These are phyloP conservation scores for Aspergillus hiratsukae DNA, from an alignment of 2,329 filamentous ascomycete genomes.

Conservation along the genomic window DNA sequence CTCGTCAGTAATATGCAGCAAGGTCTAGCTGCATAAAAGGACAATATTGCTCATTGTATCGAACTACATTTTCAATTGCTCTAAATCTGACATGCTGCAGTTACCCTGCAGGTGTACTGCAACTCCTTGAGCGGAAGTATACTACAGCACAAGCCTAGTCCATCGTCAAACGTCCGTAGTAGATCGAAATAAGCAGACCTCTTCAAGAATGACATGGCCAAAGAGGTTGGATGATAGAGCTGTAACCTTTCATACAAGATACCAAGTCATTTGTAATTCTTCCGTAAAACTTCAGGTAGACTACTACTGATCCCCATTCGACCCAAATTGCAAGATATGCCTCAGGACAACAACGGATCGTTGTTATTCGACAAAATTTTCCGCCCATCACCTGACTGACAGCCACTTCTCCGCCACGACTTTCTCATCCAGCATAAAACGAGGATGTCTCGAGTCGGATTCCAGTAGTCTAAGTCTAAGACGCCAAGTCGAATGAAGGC, in stretches of 20 bases:
- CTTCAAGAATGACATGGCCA: neutral
- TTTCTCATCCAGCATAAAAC: neutral
- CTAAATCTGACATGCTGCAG: neutral
- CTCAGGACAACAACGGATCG: constrained; percentile 3
- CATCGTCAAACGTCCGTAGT: neutral
- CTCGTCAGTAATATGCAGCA: neutral
- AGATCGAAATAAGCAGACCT: neutral
- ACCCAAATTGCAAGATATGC: neutral
- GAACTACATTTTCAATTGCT: neutral
- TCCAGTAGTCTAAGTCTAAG: constrained; percentile 2
- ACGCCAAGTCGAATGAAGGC: constrained; percentile 3
- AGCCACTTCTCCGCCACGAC: constrained; percentile 11
- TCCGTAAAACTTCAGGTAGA: neutral
- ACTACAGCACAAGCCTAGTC: neutral
- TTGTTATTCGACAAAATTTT: constrained; percentile 16
- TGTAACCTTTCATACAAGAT: neutral
- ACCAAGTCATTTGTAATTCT: neutral
- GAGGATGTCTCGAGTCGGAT: neutral
- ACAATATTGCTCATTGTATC: neutral
- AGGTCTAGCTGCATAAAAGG: neutral
- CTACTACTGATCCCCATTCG: neutral
- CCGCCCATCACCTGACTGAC: constrained; percentile 26
- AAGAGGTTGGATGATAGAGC: neutral
- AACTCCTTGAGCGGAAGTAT: neutral
- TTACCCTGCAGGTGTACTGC: neutral